phyloP scores from a whole-genome alignment of 495 filamentous ascomycete species.

The Hyaloscypha variabilis region DNA sequence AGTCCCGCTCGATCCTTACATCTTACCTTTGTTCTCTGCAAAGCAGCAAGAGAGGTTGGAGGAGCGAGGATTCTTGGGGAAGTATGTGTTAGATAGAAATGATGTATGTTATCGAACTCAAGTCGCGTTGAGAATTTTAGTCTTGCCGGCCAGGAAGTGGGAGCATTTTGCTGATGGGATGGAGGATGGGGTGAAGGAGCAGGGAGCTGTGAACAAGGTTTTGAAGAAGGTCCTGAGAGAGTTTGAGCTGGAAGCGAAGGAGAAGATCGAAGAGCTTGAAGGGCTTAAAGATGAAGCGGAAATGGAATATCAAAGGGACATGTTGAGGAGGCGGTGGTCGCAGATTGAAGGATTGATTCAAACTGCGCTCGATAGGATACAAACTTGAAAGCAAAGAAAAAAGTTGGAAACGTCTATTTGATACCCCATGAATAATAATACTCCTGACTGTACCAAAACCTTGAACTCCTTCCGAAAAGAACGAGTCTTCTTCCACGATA shows the following conservation, averaged over 20 bases:
- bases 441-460: background rate
- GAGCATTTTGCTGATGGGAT: constrained; percentile 17
- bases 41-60: constrained; percentile 45
- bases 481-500: background rate
- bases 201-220: constrained; percentile 20
- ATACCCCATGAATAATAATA: background rate
- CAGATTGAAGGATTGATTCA: constrained; percentile 26
- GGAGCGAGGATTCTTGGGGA: constrained; percentile 53
- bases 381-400: constrained; percentile 14
- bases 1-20: constrained; percentile 57
- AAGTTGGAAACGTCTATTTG: background rate
- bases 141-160: constrained; percentile 23
- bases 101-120: constrained; percentile 60
- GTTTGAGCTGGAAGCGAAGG: background rate
- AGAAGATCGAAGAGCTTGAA: constrained; percentile 9
- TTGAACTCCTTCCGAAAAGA: background rate
- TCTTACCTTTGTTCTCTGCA: constrained; percentile 47
- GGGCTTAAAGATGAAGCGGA: constrained; percentile 1
- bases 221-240: constrained; percentile 15
- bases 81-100: constrained; percentile 27
- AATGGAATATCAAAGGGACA: constrained; percentile 24
- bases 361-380: constrained; percentile 23
- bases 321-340: constrained; percentile 24
- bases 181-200: constrained; percentile 25
- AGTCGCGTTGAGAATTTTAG: constrained; percentile 47